A percentile compares a stretch with the other conserved stretches of the same genome.
phyloP scores from a whole-genome alignment of 2,329 filamentous ascomycete genomes.

The Sporothrix pseudoabietina region DNA sequence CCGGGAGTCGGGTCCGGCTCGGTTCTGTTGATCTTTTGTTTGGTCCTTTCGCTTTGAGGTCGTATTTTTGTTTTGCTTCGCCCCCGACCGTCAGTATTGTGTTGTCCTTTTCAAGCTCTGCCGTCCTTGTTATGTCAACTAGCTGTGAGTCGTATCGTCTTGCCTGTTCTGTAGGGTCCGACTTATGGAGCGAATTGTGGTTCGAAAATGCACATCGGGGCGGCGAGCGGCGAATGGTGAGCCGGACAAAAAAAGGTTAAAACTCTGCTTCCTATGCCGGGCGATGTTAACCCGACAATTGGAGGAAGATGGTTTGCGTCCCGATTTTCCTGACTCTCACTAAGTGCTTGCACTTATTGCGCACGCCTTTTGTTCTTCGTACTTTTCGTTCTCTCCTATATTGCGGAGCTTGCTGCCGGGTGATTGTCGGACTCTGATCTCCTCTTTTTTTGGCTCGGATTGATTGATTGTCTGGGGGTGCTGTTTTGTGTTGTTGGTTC shows the following conservation, averaged over 20 bases:
- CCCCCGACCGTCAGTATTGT: background rate
- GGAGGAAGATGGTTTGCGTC: slow-evolving; percentile 18
- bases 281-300: slow-evolving; percentile 14
- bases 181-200: background rate
- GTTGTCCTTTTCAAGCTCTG: background rate
- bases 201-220: slow-evolving; percentile 9
- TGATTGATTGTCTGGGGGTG: background rate
- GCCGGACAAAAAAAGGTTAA: slow-evolving; percentile 13
- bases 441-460: background rate
- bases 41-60: background rate
- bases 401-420: slow-evolving; percentile 1
- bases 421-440: background rate
- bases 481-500: background rate
- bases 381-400: background rate
- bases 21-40: background rate
- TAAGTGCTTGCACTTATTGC: background rate
- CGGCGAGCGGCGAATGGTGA: slow-evolving; percentile 11
- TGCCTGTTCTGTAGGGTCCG: background rate
- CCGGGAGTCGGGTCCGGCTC: background rate
- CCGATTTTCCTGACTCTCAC: background rate
- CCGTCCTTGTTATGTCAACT: background rate
- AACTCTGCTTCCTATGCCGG: slow-evolving; percentile 19
- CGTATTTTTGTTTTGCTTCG: background rate
- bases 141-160: background rate
- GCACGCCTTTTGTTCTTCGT: background rate